Conservation (phyloP, 1,139 yeast species). For the Debaryomyces coudertii region DNA sequence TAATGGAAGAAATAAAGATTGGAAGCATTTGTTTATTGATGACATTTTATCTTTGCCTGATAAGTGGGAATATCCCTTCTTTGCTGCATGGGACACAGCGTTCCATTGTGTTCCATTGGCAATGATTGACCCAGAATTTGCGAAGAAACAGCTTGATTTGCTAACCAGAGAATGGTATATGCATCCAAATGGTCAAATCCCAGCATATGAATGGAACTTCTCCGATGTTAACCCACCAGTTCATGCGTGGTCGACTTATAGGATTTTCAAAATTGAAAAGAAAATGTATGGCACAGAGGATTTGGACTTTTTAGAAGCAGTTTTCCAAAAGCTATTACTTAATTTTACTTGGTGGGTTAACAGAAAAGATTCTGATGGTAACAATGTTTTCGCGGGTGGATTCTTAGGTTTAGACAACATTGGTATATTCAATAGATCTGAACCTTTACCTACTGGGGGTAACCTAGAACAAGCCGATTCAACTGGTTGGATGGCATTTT, state of each 20-base stretch:
- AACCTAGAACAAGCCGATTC: constrained; percentile 93
- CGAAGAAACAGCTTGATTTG: constrained; percentile 85
- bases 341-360: constrained; percentile 99
- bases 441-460: constrained; percentile 94
- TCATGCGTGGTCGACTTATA: constrained; percentile 94
- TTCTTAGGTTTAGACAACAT: constrained; percentile 92
- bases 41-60: constrained; percentile 92
- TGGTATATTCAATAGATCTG: constrained; percentile 92
- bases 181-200: constrained; percentile 99
- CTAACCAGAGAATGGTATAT: constrained; percentile 95
- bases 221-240: constrained; percentile 97
- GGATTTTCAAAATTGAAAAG: constrained; percentile 88
- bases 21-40: constrained; percentile 90
- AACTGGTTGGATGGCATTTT: constrained; percentile 99
- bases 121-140: constrained; percentile 93
- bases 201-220: constrained; percentile 98
- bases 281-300: constrained; percentile 85
- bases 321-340: constrained; percentile 84
- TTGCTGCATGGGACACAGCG: constrained; percentile 98
- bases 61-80: constrained; percentile 96
- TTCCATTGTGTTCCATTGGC: constrained; percentile 95
- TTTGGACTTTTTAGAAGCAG: constrained; percentile 82
- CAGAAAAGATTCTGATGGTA: constrained; percentile 86
- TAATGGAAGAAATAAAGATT: constrained; percentile 80
- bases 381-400: constrained; percentile 94